phyloP scores from a whole-genome alignment of 2,329 filamentous ascomycete species.

The Anthostomella pinea region DNA sequence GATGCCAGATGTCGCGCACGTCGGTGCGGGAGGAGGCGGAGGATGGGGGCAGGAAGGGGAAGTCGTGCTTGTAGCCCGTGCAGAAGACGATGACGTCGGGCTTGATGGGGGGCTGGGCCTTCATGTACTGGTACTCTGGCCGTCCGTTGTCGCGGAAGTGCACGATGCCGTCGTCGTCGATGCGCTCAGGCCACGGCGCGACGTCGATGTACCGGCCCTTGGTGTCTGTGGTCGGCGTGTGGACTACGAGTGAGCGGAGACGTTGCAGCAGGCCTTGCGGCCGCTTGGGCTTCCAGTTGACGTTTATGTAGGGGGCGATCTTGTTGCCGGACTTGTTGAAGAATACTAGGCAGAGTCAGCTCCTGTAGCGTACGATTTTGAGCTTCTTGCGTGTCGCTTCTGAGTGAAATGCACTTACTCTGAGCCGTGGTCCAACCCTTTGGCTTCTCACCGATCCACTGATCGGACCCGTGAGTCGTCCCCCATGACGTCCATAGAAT shows the following conservation, averaged over 20 bases:
- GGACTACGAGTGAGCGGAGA: slow-evolving; percentile 37
- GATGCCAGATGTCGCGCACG: slow-evolving; percentile 52
- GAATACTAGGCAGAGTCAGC: slow-evolving; percentile 34
- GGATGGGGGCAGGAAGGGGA: slow-evolving; percentile 41
- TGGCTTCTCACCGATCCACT: slow-evolving; percentile 46
- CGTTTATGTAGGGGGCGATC: slow-evolving; percentile 19
- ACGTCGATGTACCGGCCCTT: slow-evolving; percentile 41
- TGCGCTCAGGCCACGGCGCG: slow-evolving; percentile 39
- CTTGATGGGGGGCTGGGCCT: slow-evolving; percentile 25
- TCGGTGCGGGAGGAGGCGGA: slow-evolving; percentile 38
- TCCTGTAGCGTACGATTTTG: background rate
- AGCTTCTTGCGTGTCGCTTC: background rate
- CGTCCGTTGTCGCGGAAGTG: slow-evolving; percentile 32
- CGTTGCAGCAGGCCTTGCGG: slow-evolving; percentile 33
- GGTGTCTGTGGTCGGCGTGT: slow-evolving; percentile 39
- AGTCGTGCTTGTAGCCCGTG: slow-evolving; percentile 44
- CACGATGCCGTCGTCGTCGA: slow-evolving; percentile 37
- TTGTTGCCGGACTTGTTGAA: slow-evolving; percentile 29
- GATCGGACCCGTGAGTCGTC: slow-evolving; percentile 44
- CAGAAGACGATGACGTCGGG: slow-evolving; percentile 46
- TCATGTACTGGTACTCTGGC: slow-evolving; percentile 28
- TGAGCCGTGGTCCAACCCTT: slow-evolving; percentile 27
- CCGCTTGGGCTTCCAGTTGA: slow-evolving; percentile 21
- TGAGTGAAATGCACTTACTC: slow-evolving; percentile 15
- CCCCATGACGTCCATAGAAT: slow-evolving; percentile 44